A percentile compares a stretch with the other conserved stretches of the same genome.
Evolutionary conservation across 768 basidiomycete genomes (phyloP).

Genomic region (Lanmaoa pseudosensibilis): DNA sequence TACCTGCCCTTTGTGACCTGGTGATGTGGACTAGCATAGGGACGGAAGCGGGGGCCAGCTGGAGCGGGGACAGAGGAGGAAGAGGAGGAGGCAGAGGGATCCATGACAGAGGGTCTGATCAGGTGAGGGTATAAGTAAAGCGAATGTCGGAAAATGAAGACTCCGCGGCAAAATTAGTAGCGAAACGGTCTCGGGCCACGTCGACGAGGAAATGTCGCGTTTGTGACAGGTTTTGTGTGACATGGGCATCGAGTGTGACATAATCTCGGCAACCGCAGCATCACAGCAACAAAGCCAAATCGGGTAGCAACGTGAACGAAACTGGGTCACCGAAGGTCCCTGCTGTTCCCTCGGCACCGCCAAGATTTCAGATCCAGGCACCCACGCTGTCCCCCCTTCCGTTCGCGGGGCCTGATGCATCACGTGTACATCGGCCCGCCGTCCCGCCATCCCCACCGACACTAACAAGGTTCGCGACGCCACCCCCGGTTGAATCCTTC

Average conservation of each 20-base stretch:
- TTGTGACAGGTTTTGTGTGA: slow-evolving; percentile 27
- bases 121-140: slow-evolving; percentile 24
- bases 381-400: slow-evolving; percentile 20
- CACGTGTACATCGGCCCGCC: slow-evolving; percentile 23
- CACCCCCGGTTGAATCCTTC: slow-evolving; percentile 21
- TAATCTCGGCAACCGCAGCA: slow-evolving; percentile 35
- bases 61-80: slow-evolving; percentile 34
- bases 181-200: slow-evolving; percentile 34
- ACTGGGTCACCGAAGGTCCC: slow-evolving; percentile 28
- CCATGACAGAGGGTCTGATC: slow-evolving; percentile 34
- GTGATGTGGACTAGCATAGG: slow-evolving; percentile 73
- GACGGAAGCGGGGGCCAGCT: slow-evolving; percentile 49
- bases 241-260: slow-evolving; percentile 29
- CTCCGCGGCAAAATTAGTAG: slow-evolving; percentile 35
- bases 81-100: slow-evolving; percentile 41
- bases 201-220: slow-evolving; percentile 37
- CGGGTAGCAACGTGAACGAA: slow-evolving; percentile 35
- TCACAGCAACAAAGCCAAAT: slow-evolving; percentile 37
- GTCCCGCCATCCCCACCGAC: slow-evolving; percentile 20
- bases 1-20: slow-evolving; percentile 85
- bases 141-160: slow-evolving; percentile 24
- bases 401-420: slow-evolving; percentile 6
- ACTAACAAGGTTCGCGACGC: slow-evolving; percentile 14
- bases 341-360: slow-evolving; percentile 43
- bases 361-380: slow-evolving; percentile 42